A percentile compares a stretch with the other conserved stretches of the same genome.
Evolutionary conservation across 129 eudicot species (phyloP).

Genomic region (Tagetes patula): DNA sequence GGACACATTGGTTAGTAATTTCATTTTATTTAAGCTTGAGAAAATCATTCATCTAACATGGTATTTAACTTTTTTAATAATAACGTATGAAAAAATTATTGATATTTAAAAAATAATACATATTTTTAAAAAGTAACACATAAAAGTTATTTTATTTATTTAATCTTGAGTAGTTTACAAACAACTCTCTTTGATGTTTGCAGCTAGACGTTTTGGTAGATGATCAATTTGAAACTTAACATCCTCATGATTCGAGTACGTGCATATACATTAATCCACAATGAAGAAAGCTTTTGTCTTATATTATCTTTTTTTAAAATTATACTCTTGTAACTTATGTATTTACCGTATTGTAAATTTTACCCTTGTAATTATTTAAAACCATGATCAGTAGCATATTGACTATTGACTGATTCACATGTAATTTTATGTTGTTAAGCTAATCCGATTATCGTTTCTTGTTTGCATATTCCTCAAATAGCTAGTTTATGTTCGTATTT

Average conservation of each 20-base stretch:
- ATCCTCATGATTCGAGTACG: neutral
- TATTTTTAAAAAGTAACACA: too few species aligned
- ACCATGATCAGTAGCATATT: neutral
- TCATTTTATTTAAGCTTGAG: neutral
- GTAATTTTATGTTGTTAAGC: neutral
- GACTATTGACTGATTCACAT: neutral
- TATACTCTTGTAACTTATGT: neutral
- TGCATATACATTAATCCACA: neutral
- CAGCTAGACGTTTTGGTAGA: conserved; percentile 9
- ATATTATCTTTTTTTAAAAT: neutral
- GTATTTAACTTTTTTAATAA: too few species aligned
- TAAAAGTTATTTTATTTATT: too few species aligned
- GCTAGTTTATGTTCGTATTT: neutral
- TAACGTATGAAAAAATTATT: too few species aligned
- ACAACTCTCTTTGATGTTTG: neutral
- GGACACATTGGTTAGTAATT: conserved; percentile 14
- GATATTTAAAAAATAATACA: too few species aligned
- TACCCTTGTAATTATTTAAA: neutral
- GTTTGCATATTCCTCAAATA: neutral
- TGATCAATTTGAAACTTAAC: neutral
- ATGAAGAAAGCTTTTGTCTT: neutral
- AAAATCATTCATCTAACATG: neutral
- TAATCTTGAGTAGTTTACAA: neutral
- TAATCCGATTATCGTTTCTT: neutral
- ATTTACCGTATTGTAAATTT: neutral